These are phyloP conservation scores for Backusella liffmaniae DNA, from an alignment of 192 early-diverging fungal genomes.

Conservation along the genomic window DNA sequence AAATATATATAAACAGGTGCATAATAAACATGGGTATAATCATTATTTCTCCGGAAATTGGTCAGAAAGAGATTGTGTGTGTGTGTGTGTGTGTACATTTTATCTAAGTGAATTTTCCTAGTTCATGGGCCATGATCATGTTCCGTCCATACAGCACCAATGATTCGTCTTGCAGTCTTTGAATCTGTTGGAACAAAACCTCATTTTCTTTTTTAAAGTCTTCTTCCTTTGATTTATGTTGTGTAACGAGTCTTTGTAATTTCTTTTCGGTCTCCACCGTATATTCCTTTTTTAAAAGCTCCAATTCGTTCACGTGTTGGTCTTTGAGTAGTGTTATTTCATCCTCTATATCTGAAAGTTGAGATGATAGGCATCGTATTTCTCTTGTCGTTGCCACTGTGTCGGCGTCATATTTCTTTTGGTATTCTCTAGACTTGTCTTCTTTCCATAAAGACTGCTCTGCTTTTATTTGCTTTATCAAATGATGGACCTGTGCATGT, in stretches of 20 bases:
- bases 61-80: neutral
- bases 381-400: neutral
- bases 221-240: neutral
- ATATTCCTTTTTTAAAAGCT: neutral
- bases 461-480: neutral
- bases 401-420: neutral
- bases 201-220: neutral
- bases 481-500: neutral
- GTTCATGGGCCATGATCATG: constrained; percentile 1
- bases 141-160: constrained; percentile 8
- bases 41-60: constrained; percentile 8
- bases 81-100: neutral
- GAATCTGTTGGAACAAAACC: neutral
- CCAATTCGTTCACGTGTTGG: neutral
- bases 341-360: constrained; percentile 1
- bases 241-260: neutral
- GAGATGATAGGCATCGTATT: neutral
- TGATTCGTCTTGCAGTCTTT: constrained; percentile 1
- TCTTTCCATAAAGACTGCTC: neutral
- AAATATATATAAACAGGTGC: neutral
- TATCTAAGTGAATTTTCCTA: constrained; percentile 2
- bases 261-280: neutral
- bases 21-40: neutral
- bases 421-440: neutral
- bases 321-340: neutral